These are phyloP conservation scores for Colletotrichum sublineola DNA, from an alignment of 2,329 filamentous ascomycete genomes.

Conservation along the genomic window DNA sequence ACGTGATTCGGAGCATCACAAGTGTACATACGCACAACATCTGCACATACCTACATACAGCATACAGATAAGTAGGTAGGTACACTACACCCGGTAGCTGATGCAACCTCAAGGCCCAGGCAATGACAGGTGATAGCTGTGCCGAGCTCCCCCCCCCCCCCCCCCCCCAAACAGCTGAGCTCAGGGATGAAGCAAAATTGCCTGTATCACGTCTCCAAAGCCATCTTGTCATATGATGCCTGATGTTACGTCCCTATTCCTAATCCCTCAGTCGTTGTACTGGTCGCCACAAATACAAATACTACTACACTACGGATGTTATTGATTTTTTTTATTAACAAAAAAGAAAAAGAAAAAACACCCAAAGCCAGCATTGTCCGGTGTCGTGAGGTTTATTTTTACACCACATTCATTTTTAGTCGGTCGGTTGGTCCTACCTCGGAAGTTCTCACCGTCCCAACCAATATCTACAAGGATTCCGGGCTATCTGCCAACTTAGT, in stretches of 20 bases:
- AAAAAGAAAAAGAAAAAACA: too few species aligned
- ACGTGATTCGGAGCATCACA: background rate
- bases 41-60: too few species aligned
- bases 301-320: background rate
- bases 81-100: too few species aligned
- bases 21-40: too few species aligned
- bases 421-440: background rate
- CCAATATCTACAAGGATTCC: constrained; percentile 37
- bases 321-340: too few species aligned
- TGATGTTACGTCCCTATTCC: background rate
- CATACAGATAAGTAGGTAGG: too few species aligned
- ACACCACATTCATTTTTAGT: background rate
- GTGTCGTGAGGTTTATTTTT: too few species aligned
- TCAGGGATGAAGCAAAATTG: background rate
- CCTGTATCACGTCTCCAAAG: background rate
- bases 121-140: background rate
- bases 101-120: too few species aligned
- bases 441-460: background rate
- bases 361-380: too few species aligned
- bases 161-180: background rate
- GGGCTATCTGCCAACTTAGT: constrained; percentile 1
- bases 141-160: background rate
- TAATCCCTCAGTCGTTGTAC: background rate
- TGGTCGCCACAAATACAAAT: background rate
- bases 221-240: background rate